Conservation (phyloP, 306 rosid genomes). For the Delonix regia region DNA sequence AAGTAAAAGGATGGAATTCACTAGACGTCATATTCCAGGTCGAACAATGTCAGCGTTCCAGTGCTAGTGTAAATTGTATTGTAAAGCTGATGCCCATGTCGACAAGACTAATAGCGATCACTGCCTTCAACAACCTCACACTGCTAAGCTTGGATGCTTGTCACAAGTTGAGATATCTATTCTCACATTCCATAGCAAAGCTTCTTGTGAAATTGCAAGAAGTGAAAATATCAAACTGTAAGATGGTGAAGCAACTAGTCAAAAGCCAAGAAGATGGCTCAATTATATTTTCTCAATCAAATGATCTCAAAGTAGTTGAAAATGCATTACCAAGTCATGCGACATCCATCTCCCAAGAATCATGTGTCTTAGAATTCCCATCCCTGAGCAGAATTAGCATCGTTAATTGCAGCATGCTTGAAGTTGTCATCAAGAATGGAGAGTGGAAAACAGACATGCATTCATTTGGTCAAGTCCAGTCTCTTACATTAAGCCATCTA, state of each 20-base stretch:
- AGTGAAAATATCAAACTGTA: constrained; percentile 17
- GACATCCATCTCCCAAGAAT: neutral
- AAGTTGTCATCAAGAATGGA: neutral
- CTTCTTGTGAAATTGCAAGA: constrained; percentile 29
- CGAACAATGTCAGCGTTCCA: neutral
- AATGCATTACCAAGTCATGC: neutral
- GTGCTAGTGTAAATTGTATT: constrained; percentile 3
- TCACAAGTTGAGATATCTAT: constrained; percentile 20
- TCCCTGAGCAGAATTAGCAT: constrained; percentile 21
- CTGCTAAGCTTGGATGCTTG: constrained; percentile 23
- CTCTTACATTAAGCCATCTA: constrained; percentile 27
- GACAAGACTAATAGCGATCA: neutral
- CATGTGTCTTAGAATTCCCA: constrained; percentile 24
- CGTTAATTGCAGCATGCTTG: constrained; percentile 9
- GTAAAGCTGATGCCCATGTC: neutral
- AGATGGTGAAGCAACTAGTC: constrained; percentile 16
- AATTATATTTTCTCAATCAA: neutral
- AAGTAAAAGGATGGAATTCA: constrained; percentile 28
- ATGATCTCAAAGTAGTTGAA: neutral
- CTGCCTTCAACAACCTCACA: constrained; percentile 25
- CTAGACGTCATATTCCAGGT: constrained; percentile 16
- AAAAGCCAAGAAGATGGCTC: constrained; percentile 7
- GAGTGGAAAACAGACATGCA: neutral
- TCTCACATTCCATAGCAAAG: constrained; percentile 31
- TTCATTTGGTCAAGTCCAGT: constrained; percentile 26